Evolutionary conservation across 495 filamentous ascomycete species (phyloP), one percentile per base, ranked within the genome.

Genomic region (Hypoxylon subgilvum): DNA sequence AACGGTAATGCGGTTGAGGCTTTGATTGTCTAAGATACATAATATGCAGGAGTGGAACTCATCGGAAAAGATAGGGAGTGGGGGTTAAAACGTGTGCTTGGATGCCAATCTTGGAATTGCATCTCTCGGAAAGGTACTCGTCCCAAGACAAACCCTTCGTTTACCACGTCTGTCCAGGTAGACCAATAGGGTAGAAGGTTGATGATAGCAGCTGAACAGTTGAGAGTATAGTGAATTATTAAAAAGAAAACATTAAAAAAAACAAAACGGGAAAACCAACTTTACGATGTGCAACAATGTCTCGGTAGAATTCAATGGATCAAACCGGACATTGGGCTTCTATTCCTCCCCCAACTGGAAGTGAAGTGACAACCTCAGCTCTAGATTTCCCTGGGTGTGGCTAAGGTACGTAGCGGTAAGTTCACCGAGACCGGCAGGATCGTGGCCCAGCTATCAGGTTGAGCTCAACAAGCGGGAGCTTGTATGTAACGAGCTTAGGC

Each of bases 391-490:
- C n/a, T n/a, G n/a, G n/a, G n/a, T n/a, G n/a, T n/a, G n/a, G n/a
- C n/a, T n/a, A n/a, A n/a, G n/a, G n/a, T n/a, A n/a, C n/a, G n/a
- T n/a, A n/a, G n/a, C n/a, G n/a, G 42, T 38, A 39, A 38, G 39
- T 34, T 52, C 54, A 45, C 61, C 61, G 61, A 64, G 54, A 58
- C 61, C 49, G 44, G 61, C 49, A 54, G 49, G 54, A 58, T 58
- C 38, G 27, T 21, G 44, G 53, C 40, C 36, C 40, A 25, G 21
- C 19, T 51, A 39, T 50, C 31, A 54, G 48, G 61, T 64, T 64
- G 61, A 64, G 61, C 61, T 64, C 61, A 64, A 64, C 61, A 64
- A 52, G 53, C 61, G 45, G 25, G 48, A 27, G 39, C 48, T n/a
- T 47, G 31, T 53, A 45, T 23, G 44, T 35, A 41, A 49, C 40